Evolutionary conservation across 2,329 filamentous ascomycete genomes (phyloP), one percentile per base, ranked within the genome.

Genomic region (Colletotrichum orbiculare): DNA sequence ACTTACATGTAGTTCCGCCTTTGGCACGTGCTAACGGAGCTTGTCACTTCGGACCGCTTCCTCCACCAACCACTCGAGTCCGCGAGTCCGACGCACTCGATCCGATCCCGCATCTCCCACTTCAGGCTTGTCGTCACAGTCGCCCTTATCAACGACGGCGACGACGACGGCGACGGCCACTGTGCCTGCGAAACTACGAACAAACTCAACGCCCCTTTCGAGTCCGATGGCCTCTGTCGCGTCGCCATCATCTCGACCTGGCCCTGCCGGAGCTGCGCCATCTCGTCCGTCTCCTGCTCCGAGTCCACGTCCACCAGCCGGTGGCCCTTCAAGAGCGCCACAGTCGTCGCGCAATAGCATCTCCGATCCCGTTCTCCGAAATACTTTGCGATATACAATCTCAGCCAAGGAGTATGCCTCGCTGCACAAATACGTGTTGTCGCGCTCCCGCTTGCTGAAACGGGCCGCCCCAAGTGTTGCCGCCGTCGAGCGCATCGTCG

Each of bases 331-430:
- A 4, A 46, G 50, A 42, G 25, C 56, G n/a, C 65, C 65, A 12
- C 46, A 57, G 7, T 41, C 61, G 10, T 60, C 66, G 25, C 49
- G 61, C 54, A 66, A 64, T 12, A 56, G 76, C 4, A 71, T 70
- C 37, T 63, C 69, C 43, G 91, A 95, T 70, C 91, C 92, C 6
- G 85, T 96, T 68, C 84, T 96, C 61, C 92, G 92, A 77, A 96
- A 96, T 77, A 90, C 93, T 47, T 84, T 97, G 64, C 90, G 94
- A 70, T 94, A 97, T 78, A 96, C 92, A 63, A 93, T 94, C 74
- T 91, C 89, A 7, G 89, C 93, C 46, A 89, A 90, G 76, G 94
- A 97, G 77, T 97, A 97, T 78, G 90, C 92, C 70, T 82, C 90
- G 1, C 86, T 97, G 15, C 93, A 97, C 77, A 90, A 91, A 73